Conservation (phyloP, 768 basidiomycete genomes). For the Tulasnella calospora region DNA sequence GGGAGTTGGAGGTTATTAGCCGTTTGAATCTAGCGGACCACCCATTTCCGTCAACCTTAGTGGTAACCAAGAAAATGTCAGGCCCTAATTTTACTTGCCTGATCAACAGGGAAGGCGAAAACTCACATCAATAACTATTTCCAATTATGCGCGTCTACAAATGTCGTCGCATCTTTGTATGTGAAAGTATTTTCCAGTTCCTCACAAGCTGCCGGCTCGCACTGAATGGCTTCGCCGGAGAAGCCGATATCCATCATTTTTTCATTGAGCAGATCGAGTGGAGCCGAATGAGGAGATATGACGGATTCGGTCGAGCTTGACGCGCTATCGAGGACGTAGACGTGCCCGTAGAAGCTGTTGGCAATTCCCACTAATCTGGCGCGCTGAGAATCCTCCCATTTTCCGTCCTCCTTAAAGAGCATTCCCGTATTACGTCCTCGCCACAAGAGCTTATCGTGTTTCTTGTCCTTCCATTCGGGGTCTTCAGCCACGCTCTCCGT, state of each 20-base stretch:
- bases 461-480: slow-evolving; percentile 39
- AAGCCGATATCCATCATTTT: slow-evolving; percentile 35
- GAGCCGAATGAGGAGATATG: background rate
- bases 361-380: slow-evolving; percentile 27
- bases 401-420: slow-evolving; percentile 29
- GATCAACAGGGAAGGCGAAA: background rate
- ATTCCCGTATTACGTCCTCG: slow-evolving; percentile 42
- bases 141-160: slow-evolving; percentile 33
- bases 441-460: slow-evolving; percentile 40
- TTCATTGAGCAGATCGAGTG: slow-evolving; percentile 28
- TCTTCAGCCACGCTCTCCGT: slow-evolving; percentile 34
- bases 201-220: slow-evolving; percentile 30
- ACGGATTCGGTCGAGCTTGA: background rate
- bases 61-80: background rate
- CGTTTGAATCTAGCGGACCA: slow-evolving; percentile 39
- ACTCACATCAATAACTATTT: slow-evolving; percentile 38
- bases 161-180: slow-evolving; percentile 31
- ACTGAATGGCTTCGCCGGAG: slow-evolving; percentile 35
- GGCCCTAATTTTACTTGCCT: background rate
- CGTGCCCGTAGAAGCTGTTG: background rate
- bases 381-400: slow-evolving; percentile 34
- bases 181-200: slow-evolving; percentile 29
- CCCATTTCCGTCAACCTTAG: slow-evolving; percentile 36
- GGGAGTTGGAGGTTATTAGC: slow-evolving; percentile 36
- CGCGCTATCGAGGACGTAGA: slow-evolving; percentile 12